These are phyloP conservation scores for Solanum tacnaense DNA, from an alignment of 257 asterid genomes.

Conservation along the genomic window DNA sequence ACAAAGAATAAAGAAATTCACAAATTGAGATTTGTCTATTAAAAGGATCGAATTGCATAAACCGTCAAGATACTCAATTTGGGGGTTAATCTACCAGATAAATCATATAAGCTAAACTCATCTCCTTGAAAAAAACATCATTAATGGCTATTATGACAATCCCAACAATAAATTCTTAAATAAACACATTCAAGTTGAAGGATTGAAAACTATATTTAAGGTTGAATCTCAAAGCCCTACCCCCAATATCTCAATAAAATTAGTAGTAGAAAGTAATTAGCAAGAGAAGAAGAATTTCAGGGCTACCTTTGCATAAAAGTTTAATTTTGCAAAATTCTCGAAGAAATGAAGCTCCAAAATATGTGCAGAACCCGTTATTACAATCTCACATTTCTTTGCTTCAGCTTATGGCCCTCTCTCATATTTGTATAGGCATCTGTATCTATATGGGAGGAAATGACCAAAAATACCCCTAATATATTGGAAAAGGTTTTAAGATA, in stretches of 20 bases:
- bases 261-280: neutral
- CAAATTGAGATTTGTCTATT: neutral
- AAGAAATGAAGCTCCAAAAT: neutral
- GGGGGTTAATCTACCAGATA: neutral
- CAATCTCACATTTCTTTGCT: neutral
- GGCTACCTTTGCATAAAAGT: neutral
- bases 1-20: neutral
- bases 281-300: neutral
- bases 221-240: neutral
- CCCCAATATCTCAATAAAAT: neutral
- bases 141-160: neutral
- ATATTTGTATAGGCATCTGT: neutral
- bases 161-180: neutral
- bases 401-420: neutral
- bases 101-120: neutral
- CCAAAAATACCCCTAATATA: too few relatives aligned
- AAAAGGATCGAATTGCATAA: too few relatives aligned
- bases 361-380: neutral
- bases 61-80: neutral
- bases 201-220: neutral
- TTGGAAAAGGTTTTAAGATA: too few relatives aligned
- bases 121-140: neutral
- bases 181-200: neutral
- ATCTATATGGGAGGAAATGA: too few relatives aligned
- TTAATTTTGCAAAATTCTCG: neutral